These are phyloP conservation scores for Flaveria trinervia DNA, from an alignment of 129 eudicot genomes.

Conservation along the genomic window DNA sequence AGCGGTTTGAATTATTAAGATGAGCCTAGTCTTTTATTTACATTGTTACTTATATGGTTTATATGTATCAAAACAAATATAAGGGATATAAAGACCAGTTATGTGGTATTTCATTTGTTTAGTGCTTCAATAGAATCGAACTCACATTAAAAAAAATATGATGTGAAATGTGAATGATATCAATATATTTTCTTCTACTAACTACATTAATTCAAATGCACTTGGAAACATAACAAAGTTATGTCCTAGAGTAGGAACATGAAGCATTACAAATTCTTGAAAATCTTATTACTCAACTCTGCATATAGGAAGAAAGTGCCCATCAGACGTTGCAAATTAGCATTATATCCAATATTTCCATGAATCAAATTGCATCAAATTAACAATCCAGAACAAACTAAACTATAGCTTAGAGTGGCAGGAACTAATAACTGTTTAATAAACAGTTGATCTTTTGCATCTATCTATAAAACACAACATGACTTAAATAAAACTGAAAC, in stretches of 20 bases:
- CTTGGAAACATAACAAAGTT: neutral
- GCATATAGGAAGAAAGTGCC: neutral
- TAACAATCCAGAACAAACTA: neutral
- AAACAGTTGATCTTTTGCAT: neutral
- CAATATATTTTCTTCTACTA: neutral
- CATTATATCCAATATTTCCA: neutral
- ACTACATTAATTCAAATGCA: neutral
- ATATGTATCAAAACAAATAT: slow-evolving; percentile 7
- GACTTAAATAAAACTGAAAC: neutral
- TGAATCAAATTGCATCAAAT: neutral
- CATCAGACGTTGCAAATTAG: neutral
- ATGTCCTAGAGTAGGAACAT: neutral
- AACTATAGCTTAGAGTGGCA: slow-evolving; percentile 9
- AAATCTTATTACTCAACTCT: neutral
- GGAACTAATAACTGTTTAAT: neutral
- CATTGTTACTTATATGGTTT: neutral
- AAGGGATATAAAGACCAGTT: neutral
- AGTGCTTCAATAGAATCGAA: too few species aligned
- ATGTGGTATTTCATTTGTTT: neutral
- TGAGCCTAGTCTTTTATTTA: neutral
- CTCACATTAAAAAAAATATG: too few species aligned
- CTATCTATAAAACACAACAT: neutral
- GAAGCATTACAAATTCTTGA: neutral
- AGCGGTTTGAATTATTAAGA: neutral
- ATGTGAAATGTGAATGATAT: too few species aligned